A percentile compares a stretch with the other conserved stretches of the same genome.
These are phyloP conservation scores for Quercus dentata DNA, from an alignment of 306 rosid species.

Conservation along the genomic window DNA sequence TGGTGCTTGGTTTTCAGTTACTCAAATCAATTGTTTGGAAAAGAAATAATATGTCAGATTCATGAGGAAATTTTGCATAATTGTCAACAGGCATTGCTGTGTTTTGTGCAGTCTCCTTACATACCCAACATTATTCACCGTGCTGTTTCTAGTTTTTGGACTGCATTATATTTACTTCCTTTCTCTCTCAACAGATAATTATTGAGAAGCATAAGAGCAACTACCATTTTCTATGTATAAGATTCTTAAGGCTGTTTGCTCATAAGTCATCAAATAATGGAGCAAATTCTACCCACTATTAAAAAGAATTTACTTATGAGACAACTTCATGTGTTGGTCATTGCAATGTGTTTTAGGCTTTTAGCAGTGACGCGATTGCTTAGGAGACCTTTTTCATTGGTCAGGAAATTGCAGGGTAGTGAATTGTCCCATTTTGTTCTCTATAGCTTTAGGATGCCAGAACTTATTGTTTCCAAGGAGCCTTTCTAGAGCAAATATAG, in stretches of 20 bases:
- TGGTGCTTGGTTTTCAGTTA: too few relatives aligned
- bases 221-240: not conserved
- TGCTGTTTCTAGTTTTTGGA: not conserved
- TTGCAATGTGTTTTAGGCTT: not conserved
- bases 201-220: not conserved
- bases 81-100: too few relatives aligned
- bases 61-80: too few relatives aligned
- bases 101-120: too few relatives aligned
- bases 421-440: not conserved
- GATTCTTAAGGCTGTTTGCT: not conserved
- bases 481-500: not conserved
- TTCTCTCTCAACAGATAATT: not conserved
- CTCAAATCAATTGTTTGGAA: too few relatives aligned
- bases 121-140: too few relatives aligned
- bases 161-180: not conserved
- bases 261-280: not conserved
- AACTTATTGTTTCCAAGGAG: not conserved
- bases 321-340: not conserved
- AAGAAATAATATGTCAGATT: too few relatives aligned
- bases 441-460: not conserved
- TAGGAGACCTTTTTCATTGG: not conserved
- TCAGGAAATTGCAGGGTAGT: not conserved
- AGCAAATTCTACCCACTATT: not conserved
- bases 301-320: not conserved
- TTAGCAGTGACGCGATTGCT: too few relatives aligned